Evolutionary conservation across 495 filamentous ascomycete genomes (phyloP).

Genomic region (Entonaema liquescens): DNA sequence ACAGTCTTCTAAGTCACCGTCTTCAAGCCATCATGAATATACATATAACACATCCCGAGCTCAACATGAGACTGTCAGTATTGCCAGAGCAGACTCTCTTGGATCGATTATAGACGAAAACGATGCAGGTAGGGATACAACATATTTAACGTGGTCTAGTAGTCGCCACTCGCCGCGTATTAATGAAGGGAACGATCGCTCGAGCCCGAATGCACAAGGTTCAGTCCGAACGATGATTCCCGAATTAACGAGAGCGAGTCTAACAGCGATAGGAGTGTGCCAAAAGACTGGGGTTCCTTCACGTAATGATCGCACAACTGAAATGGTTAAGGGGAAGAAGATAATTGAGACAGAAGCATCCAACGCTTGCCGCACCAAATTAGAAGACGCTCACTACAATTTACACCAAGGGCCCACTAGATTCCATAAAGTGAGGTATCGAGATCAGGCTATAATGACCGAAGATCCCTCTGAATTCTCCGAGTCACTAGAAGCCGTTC

Average conservation of each 20-base stretch:
- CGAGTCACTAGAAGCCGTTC: neutral
- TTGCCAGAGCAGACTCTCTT: neutral
- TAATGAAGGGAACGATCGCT: neutral
- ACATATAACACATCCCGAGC: neutral
- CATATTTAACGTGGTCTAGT: constrained; percentile 47
- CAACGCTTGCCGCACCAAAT: neutral
- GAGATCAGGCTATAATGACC: constrained; percentile 39
- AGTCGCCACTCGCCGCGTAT: constrained; percentile 29
- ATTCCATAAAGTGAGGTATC: constrained; percentile 24
- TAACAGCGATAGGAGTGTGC: constrained; percentile 42
- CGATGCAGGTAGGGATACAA: constrained; percentile 31
- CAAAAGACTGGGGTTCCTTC: constrained; percentile 26
- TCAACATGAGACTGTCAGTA: neutral
- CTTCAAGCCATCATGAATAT: neutral
- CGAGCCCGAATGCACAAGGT: constrained; percentile 4
- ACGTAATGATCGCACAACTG: constrained; percentile 12
- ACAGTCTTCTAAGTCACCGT: neutral
- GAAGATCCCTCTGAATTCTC: constrained; percentile 10
- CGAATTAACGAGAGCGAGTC: constrained; percentile 23
- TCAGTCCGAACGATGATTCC: constrained; percentile 32
- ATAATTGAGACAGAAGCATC: neutral
- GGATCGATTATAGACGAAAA: constrained; percentile 6
- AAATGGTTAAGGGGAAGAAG: neutral
- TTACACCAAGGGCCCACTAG: neutral
- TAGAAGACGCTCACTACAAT: neutral